Base-by-base conservation (phyloP, 2,329 filamentous ascomycete genomes). In the Lecanoromycetidae sp. region DNA sequence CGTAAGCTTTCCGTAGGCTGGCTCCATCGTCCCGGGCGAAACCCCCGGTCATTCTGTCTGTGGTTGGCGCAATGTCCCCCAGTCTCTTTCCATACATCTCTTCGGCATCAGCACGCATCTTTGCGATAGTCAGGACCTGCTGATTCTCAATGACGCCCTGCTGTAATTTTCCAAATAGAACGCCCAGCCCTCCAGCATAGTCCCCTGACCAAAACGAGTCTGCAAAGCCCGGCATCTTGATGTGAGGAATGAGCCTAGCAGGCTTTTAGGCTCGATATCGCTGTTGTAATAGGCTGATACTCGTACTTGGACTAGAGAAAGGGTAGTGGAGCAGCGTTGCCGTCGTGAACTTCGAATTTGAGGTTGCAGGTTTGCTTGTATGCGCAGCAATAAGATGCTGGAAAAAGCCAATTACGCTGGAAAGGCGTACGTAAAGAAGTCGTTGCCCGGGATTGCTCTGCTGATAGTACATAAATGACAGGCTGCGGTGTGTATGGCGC, bases 121-220 rank as follows among this genome's bases (percentile, higher is more conserved):
- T 85, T 54, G 91, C 87, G 60, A 98, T 79, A 30, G 84, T 91
- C 54, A 98, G 71, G 52, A 98, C 75, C 68, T 98, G 91, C 60
- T 90, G 84, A 66, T 98, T 94, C 67, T 98, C 91, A 57, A 88
- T 77, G 50, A 93, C 84, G 52, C 91, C 91, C 66, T 98, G 91
- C 66, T 96, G 88, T 48, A 98, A 81, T 73, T 98, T 98, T 64
- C 80, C 80, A 61, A 96, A 98, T 55, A 98, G 77, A 55, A 96
- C 87, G 46, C 90, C 88, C 56, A 98, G 77, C 53, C 91, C 88
- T 72, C 85, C 87, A 63, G 90, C 90, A 74, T 96, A 96, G 75
- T 98, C 91, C 63, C 79, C 79, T 53, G 91, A 94, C 91, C 91
- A 98, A 71, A 98, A 96, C 42, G 88, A 94, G 69, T 90, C 87